These are phyloP conservation scores for Boletus calvinii DNA, from an alignment of 1,284 basidiomycete genomes.

Conservation along the genomic window DNA sequence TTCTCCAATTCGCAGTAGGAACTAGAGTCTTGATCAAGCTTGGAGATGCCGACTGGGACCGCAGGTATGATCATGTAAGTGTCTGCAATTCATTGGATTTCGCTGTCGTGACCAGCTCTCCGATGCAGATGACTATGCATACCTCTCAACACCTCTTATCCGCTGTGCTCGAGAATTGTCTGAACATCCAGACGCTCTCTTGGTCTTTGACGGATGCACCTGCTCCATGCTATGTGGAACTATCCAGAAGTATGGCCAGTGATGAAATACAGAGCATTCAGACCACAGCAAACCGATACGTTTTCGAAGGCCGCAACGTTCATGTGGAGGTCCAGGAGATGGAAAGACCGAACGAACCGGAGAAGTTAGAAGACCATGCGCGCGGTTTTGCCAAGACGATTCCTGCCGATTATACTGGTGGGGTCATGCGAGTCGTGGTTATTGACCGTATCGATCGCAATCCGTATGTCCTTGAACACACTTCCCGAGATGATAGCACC, in stretches of 20 bases:
- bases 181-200: conserved; percentile 75
- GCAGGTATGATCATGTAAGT: conserved; percentile 78
- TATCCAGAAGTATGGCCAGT: conserved; percentile 65
- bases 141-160: conserved; percentile 84
- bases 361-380: conserved; percentile 42
- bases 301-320: conserved; percentile 60
- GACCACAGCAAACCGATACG: conserved; percentile 62
- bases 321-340: conserved; percentile 71
- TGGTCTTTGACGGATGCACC: conserved; percentile 78
- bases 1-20: conserved; percentile 50
- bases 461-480: conserved; percentile 48
- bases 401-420: conserved; percentile 70
- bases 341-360: conserved; percentile 40
- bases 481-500: conserved; percentile 3
- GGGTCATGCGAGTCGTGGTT: conserved; percentile 76
- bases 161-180: conserved; percentile 69
- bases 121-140: conserved; percentile 73
- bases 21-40: conserved; percentile 55
- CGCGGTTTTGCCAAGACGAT: conserved; percentile 56
- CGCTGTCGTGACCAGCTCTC: not conserved
- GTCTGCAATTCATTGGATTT: not conserved
- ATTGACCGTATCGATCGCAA: conserved; percentile 83
- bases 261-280: conserved; percentile 68
- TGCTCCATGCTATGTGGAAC: conserved; percentile 73
- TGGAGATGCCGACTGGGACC: conserved; percentile 62